Evolutionary conservation across 768 basidiomycete genomes (phyloP), one percentile per base, ranked within the genome.

Genomic region (Pulveroboletus sp.): DNA sequence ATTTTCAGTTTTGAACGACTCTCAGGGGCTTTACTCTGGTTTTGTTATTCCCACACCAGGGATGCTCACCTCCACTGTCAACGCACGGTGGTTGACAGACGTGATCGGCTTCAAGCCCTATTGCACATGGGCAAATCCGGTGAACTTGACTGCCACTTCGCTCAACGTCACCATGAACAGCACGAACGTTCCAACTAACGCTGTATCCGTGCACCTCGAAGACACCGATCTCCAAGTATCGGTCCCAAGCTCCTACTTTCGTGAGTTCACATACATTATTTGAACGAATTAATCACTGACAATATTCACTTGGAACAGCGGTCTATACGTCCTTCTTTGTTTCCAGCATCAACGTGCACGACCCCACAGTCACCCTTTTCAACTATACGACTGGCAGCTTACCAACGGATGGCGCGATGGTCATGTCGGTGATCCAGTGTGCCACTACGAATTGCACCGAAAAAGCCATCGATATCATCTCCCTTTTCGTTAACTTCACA

Each of bases 51-150:
- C 57, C 13, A 54, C 45, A 0, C 56, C 57, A 6, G 30, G 6
- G 13, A 30, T 22, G 2, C 51, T 63, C 12, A 54, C 45, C 37
- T 50, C 56, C 29, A 53, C 53, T 6, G 31, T 20, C 39, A 58
- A 17, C 26, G 59, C 60, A 38, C 50, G 63, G 27, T 63, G 60
- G 56, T 43, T 63, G 42, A 58, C 62, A 8, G 62, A 63, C 12
- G 45, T 64, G 10, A 27, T 56, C n/a, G 51, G 45, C n/a, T 29
- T 64, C 20, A 51, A 56, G 39, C 60, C 62, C 1, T 59, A 51
- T 36, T 63, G 62, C 14, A 43, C 46, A 32, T 63, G 58, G 59
- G 50, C 54, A n/a, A 55, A 47, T 16, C 50, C 63, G 17, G 24
- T 34, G 17, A 62, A 63, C 31, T 49, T 52, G 31, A 61, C 43